Base-by-base conservation (phyloP, 495 filamentous ascomycete species). In the Cryomyces antarcticus region DNA sequence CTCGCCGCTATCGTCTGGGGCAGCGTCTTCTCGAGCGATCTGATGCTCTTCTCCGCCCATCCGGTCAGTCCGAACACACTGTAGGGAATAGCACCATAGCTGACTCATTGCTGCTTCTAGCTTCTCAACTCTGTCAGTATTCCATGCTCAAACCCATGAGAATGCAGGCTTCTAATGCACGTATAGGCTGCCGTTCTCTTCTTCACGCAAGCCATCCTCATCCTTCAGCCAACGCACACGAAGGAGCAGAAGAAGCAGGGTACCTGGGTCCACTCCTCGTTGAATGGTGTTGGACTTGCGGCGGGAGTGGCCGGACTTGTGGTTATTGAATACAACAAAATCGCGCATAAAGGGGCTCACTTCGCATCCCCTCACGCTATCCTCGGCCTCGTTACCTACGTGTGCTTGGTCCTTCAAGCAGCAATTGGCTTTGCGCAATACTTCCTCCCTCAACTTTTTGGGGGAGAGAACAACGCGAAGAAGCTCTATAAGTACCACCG, bases 401-500 rank as follows among this genome's bases (percentile, higher is more conserved):
- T 75, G 39, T 39, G 78, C 30, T 62, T 96, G 31, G 55, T 73
- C 4, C 44, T 80, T 4, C 88, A 96, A 57, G 78, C 80, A 28
- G 31, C 73, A 1, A 69, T 89, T 45, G 88, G 88, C 7, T 69
- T 93, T 28, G 75, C 80, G 12, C 80, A 85, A 56, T 93, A 74
- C 62, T 83, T 71, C 42, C 50, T 71, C 4, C 86, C 86, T 0
- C 45, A 47, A 0, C 43, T 93, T 0, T 82, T 84, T 46, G 87
- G 87, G 13, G 74, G 82, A 47, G 75, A 75, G 43, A 76, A 80
- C 27, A 78, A 73, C 0, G 88, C 83, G 29, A 92, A 86, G 67
- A 64, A 60, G 31, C 48, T 89, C 30, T 96, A 86, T 63, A 93
- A 93, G 56, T 94, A 86, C 51, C 88, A 95, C 58, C 74, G 88